Evolutionary conservation across 805 yeast genomes (phyloP), one percentile per base, ranked within the genome.

Genomic region (Candida odintsovae): DNA sequence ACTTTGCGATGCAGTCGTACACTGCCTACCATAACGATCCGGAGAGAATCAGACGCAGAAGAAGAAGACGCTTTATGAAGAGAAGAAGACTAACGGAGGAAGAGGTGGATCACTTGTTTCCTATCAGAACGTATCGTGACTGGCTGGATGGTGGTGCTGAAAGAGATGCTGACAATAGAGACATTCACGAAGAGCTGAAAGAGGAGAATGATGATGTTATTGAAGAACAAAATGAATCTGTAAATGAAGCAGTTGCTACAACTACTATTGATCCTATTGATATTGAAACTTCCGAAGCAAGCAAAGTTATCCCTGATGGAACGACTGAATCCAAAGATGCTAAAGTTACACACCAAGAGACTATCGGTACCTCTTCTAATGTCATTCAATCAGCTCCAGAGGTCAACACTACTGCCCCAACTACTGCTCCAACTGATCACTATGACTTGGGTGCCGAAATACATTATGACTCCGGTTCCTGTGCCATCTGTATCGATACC

Each of bases 401-500:
- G 15, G 31, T n/a, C n/a, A 16, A 15, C 19, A 11, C 21, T 23
- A 12, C n/a, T 25, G 28, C 35, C 28, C n/a, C 23, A 26, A 11
- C 28, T 16, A 33, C 18, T 18, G 25, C 19, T 9, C 21, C 29
- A 12, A 26, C 31, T 4, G 35, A 36, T 12, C 48, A 52, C 21
- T 47, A 53, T 18, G 64, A 59, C 38, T 44, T 60, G 13, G 57
- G 61, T 10, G 50, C 52, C 4, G 63, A 58, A 37, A 33, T 54
- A 22, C 86, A 81, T 55, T 81, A 69, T 55, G 75, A 80, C 36
- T 79, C 86, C 1, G 94, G 90, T 11, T 63, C 76, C 1, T 86
- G 95, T 70, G 90, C 92, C 12, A 83, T 86, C 52, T 86, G 95
- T 63, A 70, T 87, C 31, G 95, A 86, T 37, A 62, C 68, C 5